Evolutionary conservation across 495 filamentous ascomycete species (phyloP).

Genomic region (Thermothielavioides terrestris): DNA sequence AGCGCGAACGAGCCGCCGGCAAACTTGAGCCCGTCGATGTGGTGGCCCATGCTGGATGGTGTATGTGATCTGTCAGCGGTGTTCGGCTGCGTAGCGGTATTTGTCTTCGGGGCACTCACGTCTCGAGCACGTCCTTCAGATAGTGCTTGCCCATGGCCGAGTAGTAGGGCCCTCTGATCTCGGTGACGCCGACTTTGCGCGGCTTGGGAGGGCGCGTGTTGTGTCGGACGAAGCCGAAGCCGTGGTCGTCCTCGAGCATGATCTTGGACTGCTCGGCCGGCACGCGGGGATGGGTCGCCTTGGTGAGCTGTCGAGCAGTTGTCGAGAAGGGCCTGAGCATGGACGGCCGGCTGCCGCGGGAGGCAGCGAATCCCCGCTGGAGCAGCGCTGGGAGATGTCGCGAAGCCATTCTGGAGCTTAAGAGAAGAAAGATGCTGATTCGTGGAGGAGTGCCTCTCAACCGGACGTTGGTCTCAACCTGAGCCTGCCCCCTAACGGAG

Average conservation of each 20-base stretch:
- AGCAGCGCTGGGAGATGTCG: neutral
- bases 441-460: neutral
- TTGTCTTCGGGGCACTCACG: too few species aligned
- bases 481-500: too few species aligned
- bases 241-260: conserved; percentile 43
- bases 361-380: neutral
- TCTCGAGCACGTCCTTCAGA: conserved; percentile 45
- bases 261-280: conserved; percentile 1
- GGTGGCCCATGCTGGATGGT: conserved; percentile 34
- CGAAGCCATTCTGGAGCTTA: neutral
- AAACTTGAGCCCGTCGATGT: conserved; percentile 52
- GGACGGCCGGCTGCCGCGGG: neutral
- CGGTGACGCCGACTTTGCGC: conserved; percentile 42
- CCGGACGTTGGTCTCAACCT: too few species aligned
- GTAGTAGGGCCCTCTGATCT: conserved; percentile 52
- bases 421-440: neutral
- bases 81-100: neutral
- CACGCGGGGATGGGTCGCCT: neutral
- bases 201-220: conserved; percentile 46
- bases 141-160: conserved; percentile 47
- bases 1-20: conserved; percentile 51
- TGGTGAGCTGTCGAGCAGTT: neutral
- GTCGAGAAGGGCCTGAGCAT: neutral
- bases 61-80: neutral
- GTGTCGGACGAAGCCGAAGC: conserved; percentile 47